Percentiles rank a stretch among this genome's conserved stretches.
phyloP scores from a whole-genome alignment of 2,329 filamentous ascomycete species.

The Xenosphaeropsis pyriputrescens region DNA sequence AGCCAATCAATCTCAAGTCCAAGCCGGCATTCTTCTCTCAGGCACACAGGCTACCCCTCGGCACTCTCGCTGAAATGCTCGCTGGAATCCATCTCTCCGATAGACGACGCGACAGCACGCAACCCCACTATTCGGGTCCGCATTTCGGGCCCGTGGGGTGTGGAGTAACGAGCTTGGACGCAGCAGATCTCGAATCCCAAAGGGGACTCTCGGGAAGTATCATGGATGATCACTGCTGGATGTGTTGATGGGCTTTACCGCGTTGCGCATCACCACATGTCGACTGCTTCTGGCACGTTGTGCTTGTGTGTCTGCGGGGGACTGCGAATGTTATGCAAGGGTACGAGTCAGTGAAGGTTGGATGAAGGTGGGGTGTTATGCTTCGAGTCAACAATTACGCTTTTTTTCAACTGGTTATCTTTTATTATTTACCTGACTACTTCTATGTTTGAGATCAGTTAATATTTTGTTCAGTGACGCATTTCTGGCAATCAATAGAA shows the following conservation, averaged over 20 bases:
- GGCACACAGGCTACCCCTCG: neutral
- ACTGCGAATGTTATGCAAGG: too few species aligned
- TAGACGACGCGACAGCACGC: neutral
- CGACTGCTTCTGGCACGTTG: neutral
- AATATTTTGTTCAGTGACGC: neutral
- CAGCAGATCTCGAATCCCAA: neutral
- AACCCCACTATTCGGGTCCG: neutral
- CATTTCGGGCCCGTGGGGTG: neutral
- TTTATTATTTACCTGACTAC: too few species aligned
- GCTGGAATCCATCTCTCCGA: neutral
- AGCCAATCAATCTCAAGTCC: too few species aligned
- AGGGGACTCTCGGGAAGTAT: neutral
- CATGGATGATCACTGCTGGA: neutral
- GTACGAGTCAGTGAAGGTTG: too few species aligned
- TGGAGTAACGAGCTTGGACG: neutral
- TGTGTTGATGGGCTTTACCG: neutral
- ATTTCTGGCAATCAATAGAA: neutral
- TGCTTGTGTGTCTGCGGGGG: too few species aligned
- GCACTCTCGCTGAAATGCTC: neutral
- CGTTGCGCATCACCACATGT: neutral
- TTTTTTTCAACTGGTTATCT: too few species aligned
- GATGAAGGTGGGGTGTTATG: too few species aligned
- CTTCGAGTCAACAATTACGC: too few species aligned
- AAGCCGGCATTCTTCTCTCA: neutral
- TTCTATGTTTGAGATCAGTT: neutral